Conservation (phyloP, 805 yeast genomes). For the Torulaspora quercuum region DNA sequence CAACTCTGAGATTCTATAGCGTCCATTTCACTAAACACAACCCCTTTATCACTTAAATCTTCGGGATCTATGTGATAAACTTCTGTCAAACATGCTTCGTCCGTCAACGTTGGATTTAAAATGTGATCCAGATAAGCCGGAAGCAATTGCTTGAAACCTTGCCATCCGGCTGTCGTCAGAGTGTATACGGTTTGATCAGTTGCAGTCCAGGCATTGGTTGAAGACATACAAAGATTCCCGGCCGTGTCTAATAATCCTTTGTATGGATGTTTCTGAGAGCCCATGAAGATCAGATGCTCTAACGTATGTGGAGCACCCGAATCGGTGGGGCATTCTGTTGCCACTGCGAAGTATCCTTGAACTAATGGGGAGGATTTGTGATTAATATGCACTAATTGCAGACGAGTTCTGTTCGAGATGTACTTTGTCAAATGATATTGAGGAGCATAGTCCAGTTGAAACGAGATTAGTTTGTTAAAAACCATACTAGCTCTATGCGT, state of each 20-base stretch:
- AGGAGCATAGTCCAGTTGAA: constrained; percentile 74
- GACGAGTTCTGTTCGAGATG: constrained; percentile 75
- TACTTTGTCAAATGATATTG: constrained; percentile 62
- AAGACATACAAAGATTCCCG: constrained; percentile 78
- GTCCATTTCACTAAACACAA: constrained; percentile 96
- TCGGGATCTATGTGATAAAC: constrained; percentile 91
- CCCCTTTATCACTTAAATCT: constrained; percentile 84
- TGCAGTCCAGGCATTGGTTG: constrained; percentile 96
- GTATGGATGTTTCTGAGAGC: constrained; percentile 82
- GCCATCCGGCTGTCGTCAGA: constrained; percentile 91
- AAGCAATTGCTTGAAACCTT: constrained; percentile 76
- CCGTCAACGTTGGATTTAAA: constrained; percentile 78
- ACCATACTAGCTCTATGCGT: constrained; percentile 23
- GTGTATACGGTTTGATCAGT: constrained; percentile 95
- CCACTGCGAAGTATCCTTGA: constrained; percentile 92
- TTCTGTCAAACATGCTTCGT: constrained; percentile 88
- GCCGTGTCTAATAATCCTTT: constrained; percentile 86
- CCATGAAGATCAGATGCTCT: constrained; percentile 94
- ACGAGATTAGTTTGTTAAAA: constrained; percentile 46
- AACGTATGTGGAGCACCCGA: constrained; percentile 94
- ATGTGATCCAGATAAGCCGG: constrained; percentile 91
- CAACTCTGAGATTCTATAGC: constrained; percentile 79
- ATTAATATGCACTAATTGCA: constrained; percentile 71
- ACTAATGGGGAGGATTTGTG: constrained; percentile 79
- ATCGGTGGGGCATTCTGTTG: constrained; percentile 83